Conservation (phyloP, 345 rosid genomes). For the Rhizophora apiculata region DNA sequence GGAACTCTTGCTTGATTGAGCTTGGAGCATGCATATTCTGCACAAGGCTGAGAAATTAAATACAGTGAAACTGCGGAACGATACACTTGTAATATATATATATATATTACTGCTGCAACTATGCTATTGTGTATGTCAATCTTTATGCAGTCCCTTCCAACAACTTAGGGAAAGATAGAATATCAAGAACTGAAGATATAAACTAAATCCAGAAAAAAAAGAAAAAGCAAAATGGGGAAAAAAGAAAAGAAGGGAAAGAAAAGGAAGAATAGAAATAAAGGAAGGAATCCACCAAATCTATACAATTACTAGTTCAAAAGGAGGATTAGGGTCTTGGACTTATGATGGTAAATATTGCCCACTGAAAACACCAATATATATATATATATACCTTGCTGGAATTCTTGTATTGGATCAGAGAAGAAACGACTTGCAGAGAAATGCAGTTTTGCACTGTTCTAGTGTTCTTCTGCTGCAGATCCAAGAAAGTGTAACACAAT, state of each 20-base stretch:
- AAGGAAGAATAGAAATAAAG: background rate
- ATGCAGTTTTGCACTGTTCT: constrained; percentile 14
- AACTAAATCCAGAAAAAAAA: background rate
- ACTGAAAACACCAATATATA: background rate
- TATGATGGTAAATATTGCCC: too few relatives aligned
- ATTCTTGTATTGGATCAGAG: constrained; percentile 1
- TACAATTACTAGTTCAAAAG: background rate
- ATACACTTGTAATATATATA: constrained; percentile 2
- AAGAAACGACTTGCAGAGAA: constrained; percentile 23
- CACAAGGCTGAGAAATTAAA: background rate
- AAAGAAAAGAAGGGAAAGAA: background rate
- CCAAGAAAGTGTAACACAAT: constrained; percentile 36
- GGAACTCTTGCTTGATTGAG: constrained; percentile 57
- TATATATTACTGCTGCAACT: too few relatives aligned
- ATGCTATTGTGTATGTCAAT: too few relatives aligned
- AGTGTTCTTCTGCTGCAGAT: constrained; percentile 22
- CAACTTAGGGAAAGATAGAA: too few relatives aligned
- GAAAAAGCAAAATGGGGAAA: background rate
- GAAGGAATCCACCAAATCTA: too few relatives aligned
- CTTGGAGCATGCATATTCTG: constrained; percentile 46
- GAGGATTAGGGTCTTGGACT: background rate
- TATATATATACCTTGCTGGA: constrained; percentile 22
- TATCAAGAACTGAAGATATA: constrained; percentile 7
- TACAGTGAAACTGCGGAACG: background rate
- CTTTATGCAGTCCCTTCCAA: too few relatives aligned